Conservation (phyloP, 345 rosid genomes). For the Salix purpurea region DNA sequence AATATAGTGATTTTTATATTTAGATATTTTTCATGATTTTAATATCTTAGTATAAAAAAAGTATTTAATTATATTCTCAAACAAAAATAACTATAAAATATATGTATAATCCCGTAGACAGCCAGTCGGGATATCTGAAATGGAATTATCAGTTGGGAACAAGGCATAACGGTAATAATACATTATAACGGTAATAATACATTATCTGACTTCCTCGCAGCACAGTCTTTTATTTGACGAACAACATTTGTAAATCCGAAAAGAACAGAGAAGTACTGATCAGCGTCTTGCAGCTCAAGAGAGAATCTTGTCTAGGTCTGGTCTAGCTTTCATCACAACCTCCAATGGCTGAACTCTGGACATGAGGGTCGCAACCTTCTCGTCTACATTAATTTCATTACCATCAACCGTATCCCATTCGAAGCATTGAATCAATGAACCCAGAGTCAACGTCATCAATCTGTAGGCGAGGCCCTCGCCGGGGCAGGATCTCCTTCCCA, state of each 20-base stretch:
- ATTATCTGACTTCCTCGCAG: not conserved
- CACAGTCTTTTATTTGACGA: not conserved
- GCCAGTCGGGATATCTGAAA: no score
- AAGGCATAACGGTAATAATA: not conserved
- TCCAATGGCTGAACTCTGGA: conserved; percentile 8
- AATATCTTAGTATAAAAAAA: no score
- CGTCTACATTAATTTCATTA: not conserved
- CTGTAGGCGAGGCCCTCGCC: conserved; percentile 9
- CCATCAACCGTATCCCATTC: conserved; percentile 10
- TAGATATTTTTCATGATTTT: no score
- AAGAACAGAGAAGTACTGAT: not conserved
- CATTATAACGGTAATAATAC: not conserved
- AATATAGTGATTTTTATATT: no score
- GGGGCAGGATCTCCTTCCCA: conserved; percentile 16
- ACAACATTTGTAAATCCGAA: not conserved
- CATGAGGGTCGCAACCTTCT: not conserved
- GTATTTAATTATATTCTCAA: no score
- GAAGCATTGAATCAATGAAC: conserved; percentile 15
- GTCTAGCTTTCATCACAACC: not conserved
- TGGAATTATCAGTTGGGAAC: not conserved
- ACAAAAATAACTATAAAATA: no score
- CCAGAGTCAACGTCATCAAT: conserved; percentile 6
- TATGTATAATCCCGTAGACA: no score
- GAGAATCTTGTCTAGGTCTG: not conserved
- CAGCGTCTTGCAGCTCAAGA: not conserved